Percentiles rank a stretch among this genome's conserved stretches.
Evolutionary conservation across 1,284 basidiomycete species (phyloP).

Genomic region (Wallemia ichthyophaga): DNA sequence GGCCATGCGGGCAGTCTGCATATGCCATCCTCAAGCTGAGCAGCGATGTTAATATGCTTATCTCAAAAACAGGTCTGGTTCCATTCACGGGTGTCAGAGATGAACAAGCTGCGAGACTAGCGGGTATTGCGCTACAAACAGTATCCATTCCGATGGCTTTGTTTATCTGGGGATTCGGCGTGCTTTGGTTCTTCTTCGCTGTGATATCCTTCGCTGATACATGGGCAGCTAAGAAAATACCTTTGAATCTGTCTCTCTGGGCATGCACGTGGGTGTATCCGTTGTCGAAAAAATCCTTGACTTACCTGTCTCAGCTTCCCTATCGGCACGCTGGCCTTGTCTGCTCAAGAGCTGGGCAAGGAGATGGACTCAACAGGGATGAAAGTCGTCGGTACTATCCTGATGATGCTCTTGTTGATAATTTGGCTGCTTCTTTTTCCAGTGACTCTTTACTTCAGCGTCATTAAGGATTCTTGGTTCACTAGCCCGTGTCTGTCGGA

Average conservation of each 20-base stretch:
- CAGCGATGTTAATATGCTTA: neutral
- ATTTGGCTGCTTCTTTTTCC: neutral
- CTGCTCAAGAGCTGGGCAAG: neutral
- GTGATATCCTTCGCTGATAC: neutral
- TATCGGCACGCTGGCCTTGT: neutral
- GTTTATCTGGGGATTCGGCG: neutral
- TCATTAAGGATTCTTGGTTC: neutral
- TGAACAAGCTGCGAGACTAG: neutral
- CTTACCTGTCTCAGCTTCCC: neutral
- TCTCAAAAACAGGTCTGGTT: neutral
- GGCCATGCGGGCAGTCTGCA: neutral
- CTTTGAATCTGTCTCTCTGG: neutral
- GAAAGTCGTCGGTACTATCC: neutral
- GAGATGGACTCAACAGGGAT: neutral
- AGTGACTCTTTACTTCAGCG: neutral
- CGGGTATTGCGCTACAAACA: neutral
- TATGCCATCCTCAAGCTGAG: neutral
- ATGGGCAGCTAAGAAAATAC: neutral
- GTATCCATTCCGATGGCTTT: neutral
- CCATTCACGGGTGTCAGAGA: neutral
- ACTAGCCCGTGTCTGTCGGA: neutral
- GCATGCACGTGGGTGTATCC: neutral
- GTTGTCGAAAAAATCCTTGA: neutral
- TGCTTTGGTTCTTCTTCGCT: neutral
- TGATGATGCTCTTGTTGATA: neutral